Evolutionary conservation across 2,329 filamentous ascomycete genomes (phyloP), one percentile per base, ranked within the genome.

Genomic region (Ophiocordyceps robertsii): DNA sequence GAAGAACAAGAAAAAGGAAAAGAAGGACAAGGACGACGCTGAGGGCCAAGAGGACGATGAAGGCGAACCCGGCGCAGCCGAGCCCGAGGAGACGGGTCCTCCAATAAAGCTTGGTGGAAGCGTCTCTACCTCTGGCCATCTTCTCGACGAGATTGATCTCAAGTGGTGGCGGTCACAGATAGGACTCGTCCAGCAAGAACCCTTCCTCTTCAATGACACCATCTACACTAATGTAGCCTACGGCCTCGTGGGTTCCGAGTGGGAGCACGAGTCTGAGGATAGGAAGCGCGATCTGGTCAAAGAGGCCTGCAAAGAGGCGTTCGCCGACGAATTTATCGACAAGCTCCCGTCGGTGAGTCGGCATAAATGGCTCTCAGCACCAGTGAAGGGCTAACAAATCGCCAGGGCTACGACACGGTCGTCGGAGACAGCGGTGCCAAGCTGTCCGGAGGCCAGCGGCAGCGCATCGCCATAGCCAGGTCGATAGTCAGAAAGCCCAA

Each of bases 401-500:
- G 27, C 2, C 19, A 84, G 65, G 75, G 77, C 2, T 89, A 89
- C 53, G 71, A 82, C 5, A 87, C 85, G 0, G 61, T 73, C 9
- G 84, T 92, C 1, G 86, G 86, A 1, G 84, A 90, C 54, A 74
- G 74, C 27, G 86, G 86, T 5, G 80, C 82, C 39, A 86, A 84
- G 55, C 65, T 93, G 1, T 87, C 82, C 11, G 83, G 85, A n/a
- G 87, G 87, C 1, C 86, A 94, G 57, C 75, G 84, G n/a, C 86
- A 93, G 57, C 75, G 87, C 6, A 72, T 93, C 21, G 82, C 84
- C 2, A 88, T 88, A 47, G 83, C 84, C 1, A 70, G 84, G 29
- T 80, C 78, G 33, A 85, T 90, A 46, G 71, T 89, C 38, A 77
- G 81, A 44, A 69, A 80, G 46, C 84, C 84, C 0, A 70, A 71